phyloP scores from a whole-genome alignment of 2,329 filamentous ascomycete species.

The Chlorencoelia australis region DNA sequence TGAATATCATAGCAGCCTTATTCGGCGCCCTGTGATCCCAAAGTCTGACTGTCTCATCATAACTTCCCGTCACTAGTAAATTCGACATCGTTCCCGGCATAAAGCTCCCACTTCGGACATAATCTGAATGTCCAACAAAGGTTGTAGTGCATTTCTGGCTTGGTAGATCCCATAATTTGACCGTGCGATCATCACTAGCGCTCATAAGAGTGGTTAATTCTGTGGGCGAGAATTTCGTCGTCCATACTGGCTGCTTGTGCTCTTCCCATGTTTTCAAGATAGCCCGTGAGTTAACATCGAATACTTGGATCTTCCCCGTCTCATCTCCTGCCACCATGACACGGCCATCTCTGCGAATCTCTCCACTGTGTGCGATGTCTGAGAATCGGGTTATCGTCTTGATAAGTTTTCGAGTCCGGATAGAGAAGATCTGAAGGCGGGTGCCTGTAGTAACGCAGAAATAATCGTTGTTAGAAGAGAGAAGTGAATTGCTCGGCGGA shows the following conservation, averaged over 20 bases:
- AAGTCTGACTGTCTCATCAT: slow-evolving; percentile 84
- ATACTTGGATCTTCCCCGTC: slow-evolving; percentile 85
- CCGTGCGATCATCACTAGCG: slow-evolving; percentile 84
- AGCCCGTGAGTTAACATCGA: slow-evolving; percentile 79
- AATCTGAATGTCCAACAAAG: slow-evolving; percentile 83
- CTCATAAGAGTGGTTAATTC: slow-evolving; percentile 81
- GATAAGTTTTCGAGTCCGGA: slow-evolving; percentile 79
- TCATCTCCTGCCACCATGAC: slow-evolving; percentile 89
- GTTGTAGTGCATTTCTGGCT: slow-evolving; percentile 64
- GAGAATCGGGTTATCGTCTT: slow-evolving; percentile 94
- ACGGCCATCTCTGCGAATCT: slow-evolving; percentile 78
- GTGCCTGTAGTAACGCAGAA: slow-evolving; percentile 95
- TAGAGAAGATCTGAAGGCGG: slow-evolving; percentile 87
- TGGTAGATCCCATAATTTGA: slow-evolving; percentile 88
- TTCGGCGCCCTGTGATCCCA: slow-evolving; percentile 79
- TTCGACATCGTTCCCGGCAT: slow-evolving; percentile 62
- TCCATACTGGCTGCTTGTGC: slow-evolving; percentile 91
- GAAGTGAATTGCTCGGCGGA: slow-evolving; percentile 32
- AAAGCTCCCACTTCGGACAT: slow-evolving; percentile 79
- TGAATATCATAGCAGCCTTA: slow-evolving; percentile 79
- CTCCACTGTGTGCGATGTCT: slow-evolving; percentile 80
- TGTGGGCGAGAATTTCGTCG: slow-evolving; percentile 82
- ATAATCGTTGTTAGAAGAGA: slow-evolving; percentile 48
- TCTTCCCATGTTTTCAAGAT: slow-evolving; percentile 93
- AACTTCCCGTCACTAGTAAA: slow-evolving; percentile 80